Conservation (phyloP, 306 rosid species). For the Gynostemma pentaphyllum region DNA sequence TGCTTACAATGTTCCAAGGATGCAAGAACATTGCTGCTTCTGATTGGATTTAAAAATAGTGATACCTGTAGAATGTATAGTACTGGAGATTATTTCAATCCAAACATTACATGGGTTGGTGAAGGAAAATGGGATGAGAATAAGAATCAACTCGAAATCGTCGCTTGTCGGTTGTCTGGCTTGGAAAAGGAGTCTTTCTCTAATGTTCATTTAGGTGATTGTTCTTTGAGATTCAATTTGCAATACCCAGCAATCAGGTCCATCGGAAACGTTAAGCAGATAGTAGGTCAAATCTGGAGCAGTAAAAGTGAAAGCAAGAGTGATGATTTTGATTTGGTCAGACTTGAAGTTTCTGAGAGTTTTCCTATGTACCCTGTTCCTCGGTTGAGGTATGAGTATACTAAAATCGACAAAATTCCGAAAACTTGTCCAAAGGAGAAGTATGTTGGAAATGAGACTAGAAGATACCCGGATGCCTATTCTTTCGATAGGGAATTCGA, state of each 20-base stretch:
- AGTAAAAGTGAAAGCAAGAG: constrained; percentile 36
- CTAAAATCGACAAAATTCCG: no score
- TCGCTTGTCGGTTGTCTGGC: no score
- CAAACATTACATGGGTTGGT: no score
- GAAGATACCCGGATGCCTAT: constrained; percentile 15
- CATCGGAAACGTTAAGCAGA: constrained; percentile 21
- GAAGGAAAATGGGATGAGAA: no score
- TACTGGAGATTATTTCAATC: no score
- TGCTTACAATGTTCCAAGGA: no score
- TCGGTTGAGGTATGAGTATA: constrained; percentile 32
- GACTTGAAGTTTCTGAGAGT: constrained; percentile 8
- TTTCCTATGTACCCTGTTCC: not conserved
- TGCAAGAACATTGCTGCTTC: no score
- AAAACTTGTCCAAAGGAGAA: constrained; percentile 21
- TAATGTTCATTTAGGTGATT: constrained; percentile 34
- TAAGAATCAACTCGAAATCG: no score
- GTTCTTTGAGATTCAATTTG: constrained; percentile 37
- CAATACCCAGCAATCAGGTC: no score
- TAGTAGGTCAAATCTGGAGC: constrained; percentile 54
- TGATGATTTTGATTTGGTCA: constrained; percentile 31
- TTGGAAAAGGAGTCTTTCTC: constrained; percentile 28
- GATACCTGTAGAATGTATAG: no score
- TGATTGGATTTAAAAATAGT: no score
- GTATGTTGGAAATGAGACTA: not conserved
- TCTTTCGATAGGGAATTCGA: no score